phyloP scores from a whole-genome alignment of 106 monocot genomes.

The Acorus gramineus region DNA sequence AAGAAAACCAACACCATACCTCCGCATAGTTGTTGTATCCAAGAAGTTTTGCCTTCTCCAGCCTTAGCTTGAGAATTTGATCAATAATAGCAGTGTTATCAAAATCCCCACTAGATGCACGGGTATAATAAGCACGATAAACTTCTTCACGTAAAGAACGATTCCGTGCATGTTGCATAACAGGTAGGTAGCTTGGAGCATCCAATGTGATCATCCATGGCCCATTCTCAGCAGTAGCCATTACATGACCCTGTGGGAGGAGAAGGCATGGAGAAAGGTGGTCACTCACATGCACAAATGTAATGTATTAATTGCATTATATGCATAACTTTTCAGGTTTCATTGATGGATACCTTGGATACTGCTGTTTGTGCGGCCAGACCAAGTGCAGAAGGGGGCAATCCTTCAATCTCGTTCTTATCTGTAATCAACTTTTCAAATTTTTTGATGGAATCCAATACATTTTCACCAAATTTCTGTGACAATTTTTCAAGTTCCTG shows the following conservation, averaged over 20 bases:
- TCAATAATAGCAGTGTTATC: constrained; percentile 76
- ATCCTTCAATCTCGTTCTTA: constrained; percentile 80
- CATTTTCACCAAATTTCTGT: constrained; percentile 96
- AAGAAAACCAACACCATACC: constrained; percentile 37
- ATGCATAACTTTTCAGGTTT: too few relatives aligned
- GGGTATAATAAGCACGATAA: constrained; percentile 69
- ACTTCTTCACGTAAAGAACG: constrained; percentile 86
- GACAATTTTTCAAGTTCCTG: constrained; percentile 86
- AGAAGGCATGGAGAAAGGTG: too few relatives aligned
- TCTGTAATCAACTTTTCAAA: constrained; percentile 87
- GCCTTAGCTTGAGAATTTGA: constrained; percentile 69
- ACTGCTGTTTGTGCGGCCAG: constrained; percentile 80
- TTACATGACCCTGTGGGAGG: constrained; percentile 70
- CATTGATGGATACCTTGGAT: constrained; percentile 49
- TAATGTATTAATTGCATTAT: too few relatives aligned
- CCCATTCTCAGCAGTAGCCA: constrained; percentile 89
- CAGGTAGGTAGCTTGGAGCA: constrained; percentile 76
- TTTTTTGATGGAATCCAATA: constrained; percentile 89
- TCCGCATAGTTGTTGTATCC: constrained; percentile 94
- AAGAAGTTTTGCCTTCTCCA: constrained; percentile 91
- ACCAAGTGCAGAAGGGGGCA: constrained; percentile 82
- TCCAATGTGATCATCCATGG: constrained; percentile 96
- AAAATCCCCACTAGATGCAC: constrained; percentile 80
- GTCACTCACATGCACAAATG: too few relatives aligned
- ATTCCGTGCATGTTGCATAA: constrained; percentile 91